Conservation (phyloP, 768 basidiomycete species). For the Astraeus odoratus region DNA sequence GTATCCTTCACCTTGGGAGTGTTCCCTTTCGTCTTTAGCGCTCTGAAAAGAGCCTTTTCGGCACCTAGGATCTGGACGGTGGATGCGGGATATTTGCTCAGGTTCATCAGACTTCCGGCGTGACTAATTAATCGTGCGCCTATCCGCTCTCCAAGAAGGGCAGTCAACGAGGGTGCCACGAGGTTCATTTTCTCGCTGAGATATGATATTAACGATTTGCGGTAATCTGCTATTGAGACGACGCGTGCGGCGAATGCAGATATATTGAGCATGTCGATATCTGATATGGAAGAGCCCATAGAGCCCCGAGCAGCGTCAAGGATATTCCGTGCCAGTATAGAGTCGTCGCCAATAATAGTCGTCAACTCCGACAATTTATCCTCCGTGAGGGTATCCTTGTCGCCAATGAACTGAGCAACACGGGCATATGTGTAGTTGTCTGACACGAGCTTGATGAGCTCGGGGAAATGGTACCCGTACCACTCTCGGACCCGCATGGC, state of each 20-base stretch:
- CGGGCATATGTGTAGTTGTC: conserved; percentile 95
- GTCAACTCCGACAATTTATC: conserved; percentile 77
- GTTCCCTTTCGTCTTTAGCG: conserved; percentile 97
- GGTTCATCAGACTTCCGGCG: conserved; percentile 91
- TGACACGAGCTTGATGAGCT: conserved; percentile 86
- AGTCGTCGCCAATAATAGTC: conserved; percentile 75
- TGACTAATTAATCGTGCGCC: conserved; percentile 92
- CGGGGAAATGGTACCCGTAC: conserved; percentile 99
- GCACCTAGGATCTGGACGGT: conserved; percentile 98
- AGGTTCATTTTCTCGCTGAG: conserved; percentile 96
- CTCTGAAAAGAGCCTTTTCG: conserved; percentile 96
- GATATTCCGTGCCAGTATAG: conserved; percentile 84
- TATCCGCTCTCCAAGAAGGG: conserved; percentile 86
- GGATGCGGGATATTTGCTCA: conserved; percentile 97
- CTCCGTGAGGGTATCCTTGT: conserved; percentile 76
- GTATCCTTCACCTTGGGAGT: conserved; percentile 72
- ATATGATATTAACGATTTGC: conserved; percentile 83
- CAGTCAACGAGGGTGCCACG: conserved; percentile 90
- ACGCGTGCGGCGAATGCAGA: conserved; percentile 85
- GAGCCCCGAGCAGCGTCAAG: conserved; percentile 91
- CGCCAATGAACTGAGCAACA: conserved; percentile 78
- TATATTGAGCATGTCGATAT: conserved; percentile 95
- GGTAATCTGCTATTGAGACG: conserved; percentile 88
- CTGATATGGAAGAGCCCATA: conserved; percentile 88
- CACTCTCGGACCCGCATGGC: conserved; percentile 98